Evolutionary conservation across 768 basidiomycete genomes (phyloP), one percentile per base, ranked within the genome.

Genomic region (Nidularia sp.): DNA sequence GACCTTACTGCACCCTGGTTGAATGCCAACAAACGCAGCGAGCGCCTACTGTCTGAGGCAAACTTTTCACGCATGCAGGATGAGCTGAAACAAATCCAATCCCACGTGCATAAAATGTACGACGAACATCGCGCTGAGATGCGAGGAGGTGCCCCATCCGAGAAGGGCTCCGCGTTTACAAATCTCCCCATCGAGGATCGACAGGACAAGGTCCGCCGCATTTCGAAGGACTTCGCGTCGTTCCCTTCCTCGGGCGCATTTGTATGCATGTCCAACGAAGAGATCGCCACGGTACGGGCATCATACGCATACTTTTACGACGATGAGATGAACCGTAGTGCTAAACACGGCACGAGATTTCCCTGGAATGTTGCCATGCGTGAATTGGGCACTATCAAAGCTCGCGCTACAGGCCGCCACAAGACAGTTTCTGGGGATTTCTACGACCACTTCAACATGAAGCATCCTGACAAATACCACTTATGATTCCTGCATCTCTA

Each of bases 281-380:
- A 70, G 25, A 52, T 77, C 2, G 57, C 60, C 10, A 61, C 68
- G 2, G 52, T 83, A 46, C 74, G 73, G 55, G 83, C 83, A 2
- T 84, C 84, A 10, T 85, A 76, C 57, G 83, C 81, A 0, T 85
- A 84, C 58, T 39, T 61, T 7, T 69, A 69, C 48, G 74, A 75
- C 50, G 62, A 46, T 25, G 60, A 69, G 35, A 48, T 55, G 45
- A 22, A 48, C 10, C 10, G 15, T 33, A 46, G 47, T 18, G 12
- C 47, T 25, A 49, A 39, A 3, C 56, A 59, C 10, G 72, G 61
- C 56, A 64, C 68, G 7, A 65, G 73, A 13, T 75, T 74, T 48
- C 73, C 74, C 4, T 75, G 68, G 59, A 71, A 83, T 59, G 72
- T 85, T 33, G 78, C 81, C 1, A 75, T 80, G 66, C 68, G 81